Conservation (phyloP, 305 asterid genomes). For the Lippia alba region DNA sequence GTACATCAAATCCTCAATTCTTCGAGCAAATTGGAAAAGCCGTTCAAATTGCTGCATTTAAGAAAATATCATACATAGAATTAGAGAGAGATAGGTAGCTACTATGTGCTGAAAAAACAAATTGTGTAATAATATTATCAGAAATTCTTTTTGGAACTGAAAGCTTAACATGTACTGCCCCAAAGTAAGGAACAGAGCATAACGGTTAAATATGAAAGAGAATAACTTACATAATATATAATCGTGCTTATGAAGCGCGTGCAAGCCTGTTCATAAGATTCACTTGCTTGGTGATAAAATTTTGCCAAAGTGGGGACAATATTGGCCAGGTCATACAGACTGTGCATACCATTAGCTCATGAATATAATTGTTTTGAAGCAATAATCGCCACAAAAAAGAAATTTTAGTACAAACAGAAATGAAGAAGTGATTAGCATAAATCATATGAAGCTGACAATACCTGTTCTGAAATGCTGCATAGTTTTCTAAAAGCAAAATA, state of each 20-base stretch:
- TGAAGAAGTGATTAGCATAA: too few relatives aligned
- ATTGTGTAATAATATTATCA: too few relatives aligned
- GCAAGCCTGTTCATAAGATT: slow-evolving; percentile 91
- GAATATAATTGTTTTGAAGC: slow-evolving; percentile 29
- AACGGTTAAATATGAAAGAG: slow-evolving; percentile 22
- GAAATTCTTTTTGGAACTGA: too few relatives aligned
- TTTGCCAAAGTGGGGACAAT: slow-evolving; percentile 92
- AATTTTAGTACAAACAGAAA: too few relatives aligned
- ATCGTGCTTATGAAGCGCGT: slow-evolving; percentile 80
- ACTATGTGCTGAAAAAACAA: too few relatives aligned
- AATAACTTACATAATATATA: slow-evolving; percentile 79
- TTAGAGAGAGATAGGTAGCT: too few relatives aligned
- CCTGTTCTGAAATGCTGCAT: slow-evolving; percentile 99
- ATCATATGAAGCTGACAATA: slow-evolving; percentile 37
- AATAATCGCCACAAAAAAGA: neutral
- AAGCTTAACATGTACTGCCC: neutral
- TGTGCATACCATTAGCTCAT: too few relatives aligned
- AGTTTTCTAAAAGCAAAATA: slow-evolving; percentile 88
- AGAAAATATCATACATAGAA: slow-evolving; percentile 22
- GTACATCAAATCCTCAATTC: slow-evolving; percentile 79
- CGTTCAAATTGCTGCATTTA: slow-evolving; percentile 90
- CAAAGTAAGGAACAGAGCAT: slow-evolving; percentile 9
- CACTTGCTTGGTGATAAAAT: slow-evolving; percentile 98
- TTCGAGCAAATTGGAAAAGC: slow-evolving; percentile 91
- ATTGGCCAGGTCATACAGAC: slow-evolving; percentile 96